phyloP scores from a whole-genome alignment of 2,329 filamentous ascomycete genomes.

The Verticillium longisporum region DNA sequence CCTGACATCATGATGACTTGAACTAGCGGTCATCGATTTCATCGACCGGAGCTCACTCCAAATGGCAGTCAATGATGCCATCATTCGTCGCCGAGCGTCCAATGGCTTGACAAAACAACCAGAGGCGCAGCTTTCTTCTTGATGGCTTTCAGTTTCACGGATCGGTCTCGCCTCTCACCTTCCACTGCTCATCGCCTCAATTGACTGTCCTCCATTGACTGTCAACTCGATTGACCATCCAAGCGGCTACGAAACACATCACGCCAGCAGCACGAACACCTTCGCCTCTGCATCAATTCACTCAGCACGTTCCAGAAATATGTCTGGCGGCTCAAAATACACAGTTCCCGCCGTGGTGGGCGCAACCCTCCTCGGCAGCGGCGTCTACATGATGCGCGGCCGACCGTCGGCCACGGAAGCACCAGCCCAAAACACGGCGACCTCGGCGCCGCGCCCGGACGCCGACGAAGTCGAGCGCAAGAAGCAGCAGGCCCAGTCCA shows the following conservation, averaged over 20 bases:
- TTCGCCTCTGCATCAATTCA: not conserved
- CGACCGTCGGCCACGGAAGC: conserved; percentile 4
- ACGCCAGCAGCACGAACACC: no score
- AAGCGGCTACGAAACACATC: not conserved
- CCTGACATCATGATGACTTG: conserved; percentile 10
- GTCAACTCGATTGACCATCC: not conserved
- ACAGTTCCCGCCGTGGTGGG: conserved; percentile 5
- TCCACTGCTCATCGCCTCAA: not conserved
- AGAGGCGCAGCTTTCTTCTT: no score
- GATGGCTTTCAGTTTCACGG: no score
- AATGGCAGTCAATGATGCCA: conserved; percentile 8
- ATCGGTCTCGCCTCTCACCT: not conserved
- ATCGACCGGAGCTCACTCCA: not conserved
- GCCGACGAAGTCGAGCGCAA: conserved; percentile 5
- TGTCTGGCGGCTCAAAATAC: conserved; percentile 4
- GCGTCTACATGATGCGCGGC: conserved; percentile 7
- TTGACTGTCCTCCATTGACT: no score
- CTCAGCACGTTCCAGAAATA: not conserved
- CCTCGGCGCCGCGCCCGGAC: conserved; percentile 2
- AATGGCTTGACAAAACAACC: not conserved
- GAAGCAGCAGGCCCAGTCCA: conserved; percentile 16
- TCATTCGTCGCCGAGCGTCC: conserved; percentile 2
- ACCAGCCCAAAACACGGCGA: conserved; percentile 2
- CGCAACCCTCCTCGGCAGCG: conserved; percentile 6
- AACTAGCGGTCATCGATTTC: conserved; percentile 12